Conservation (phyloP, 352 stramenopile genomes). For the Globisporangium lucens region DNA sequence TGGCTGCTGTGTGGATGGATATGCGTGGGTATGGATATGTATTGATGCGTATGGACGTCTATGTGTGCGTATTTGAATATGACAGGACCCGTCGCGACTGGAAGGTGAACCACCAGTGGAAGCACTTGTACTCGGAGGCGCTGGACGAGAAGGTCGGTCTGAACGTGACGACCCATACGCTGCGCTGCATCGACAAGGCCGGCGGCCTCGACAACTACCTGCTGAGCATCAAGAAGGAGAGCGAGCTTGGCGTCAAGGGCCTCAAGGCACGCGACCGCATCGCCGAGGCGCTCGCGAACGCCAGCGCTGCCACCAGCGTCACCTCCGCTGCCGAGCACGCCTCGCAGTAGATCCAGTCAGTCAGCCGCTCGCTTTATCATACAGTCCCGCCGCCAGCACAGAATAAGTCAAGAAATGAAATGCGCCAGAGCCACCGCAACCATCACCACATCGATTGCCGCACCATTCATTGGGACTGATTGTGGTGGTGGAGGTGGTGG, state of each 20-base stretch:
- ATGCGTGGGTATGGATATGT: not conserved
- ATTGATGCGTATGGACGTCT: not conserved
- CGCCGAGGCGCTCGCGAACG: slow-evolving; percentile 34
- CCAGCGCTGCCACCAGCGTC: slow-evolving; percentile 6
- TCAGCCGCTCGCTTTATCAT: not conserved
- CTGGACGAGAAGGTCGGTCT: slow-evolving; percentile 92
- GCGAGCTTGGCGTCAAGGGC: slow-evolving; percentile 68
- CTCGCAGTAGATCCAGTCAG: slow-evolving; percentile 11
- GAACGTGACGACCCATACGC: slow-evolving; percentile 90
- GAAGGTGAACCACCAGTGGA: slow-evolving; percentile 93
- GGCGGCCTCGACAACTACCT: slow-evolving; percentile 95
- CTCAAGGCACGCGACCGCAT: slow-evolving; percentile 58
- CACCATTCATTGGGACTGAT: not conserved
- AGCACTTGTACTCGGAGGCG: slow-evolving; percentile 85
- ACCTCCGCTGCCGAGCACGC: slow-evolving; percentile 12
- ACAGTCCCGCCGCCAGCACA: not conserved
- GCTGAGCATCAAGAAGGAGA: slow-evolving; percentile 85
- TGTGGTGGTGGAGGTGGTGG: not conserved
- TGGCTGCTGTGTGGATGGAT: not conserved
- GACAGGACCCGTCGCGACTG: slow-evolving; percentile 84
- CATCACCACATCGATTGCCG: not conserved
- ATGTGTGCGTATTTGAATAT: not conserved
- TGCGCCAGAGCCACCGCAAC: not conserved
- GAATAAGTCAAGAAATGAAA: not conserved
- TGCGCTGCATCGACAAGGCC: slow-evolving; percentile 92